Conservation (phyloP, 768 basidiomycete species). For the Tricholoma furcatifolium region DNA sequence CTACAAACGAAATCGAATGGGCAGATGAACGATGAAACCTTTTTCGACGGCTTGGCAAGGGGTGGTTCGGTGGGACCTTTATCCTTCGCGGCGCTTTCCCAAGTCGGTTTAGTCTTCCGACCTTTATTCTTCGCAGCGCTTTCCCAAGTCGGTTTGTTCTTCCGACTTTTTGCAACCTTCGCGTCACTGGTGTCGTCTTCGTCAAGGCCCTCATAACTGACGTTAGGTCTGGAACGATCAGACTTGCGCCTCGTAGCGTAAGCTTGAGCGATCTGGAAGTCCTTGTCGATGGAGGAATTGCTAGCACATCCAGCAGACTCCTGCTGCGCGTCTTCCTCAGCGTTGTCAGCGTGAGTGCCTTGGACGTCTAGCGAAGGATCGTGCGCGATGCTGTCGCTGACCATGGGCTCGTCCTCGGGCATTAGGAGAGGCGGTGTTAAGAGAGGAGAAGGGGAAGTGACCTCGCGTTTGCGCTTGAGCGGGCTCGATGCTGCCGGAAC, state of each 20-base stretch:
- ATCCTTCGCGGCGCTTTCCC: neutral
- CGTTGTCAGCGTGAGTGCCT: neutral
- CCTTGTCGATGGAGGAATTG: neutral
- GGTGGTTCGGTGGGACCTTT: no score
- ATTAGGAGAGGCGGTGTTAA: neutral
- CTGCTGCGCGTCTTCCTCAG: neutral
- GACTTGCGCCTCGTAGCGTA: conserved; percentile 3
- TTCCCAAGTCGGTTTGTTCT: neutral
- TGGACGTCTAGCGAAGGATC: neutral
- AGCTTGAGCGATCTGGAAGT: neutral
- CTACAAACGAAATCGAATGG: no score
- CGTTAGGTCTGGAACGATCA: neutral
- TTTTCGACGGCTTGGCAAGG: no score
- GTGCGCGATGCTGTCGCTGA: neutral
- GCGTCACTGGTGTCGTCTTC: neutral
- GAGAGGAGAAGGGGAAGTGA: neutral
- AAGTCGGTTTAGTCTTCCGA: neutral
- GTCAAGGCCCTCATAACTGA: conserved; percentile 7
- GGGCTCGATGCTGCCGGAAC: neutral
- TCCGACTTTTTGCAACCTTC: neutral
- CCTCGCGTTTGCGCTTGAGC: conserved; percentile 1
- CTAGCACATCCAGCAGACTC: neutral
- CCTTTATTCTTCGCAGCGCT: neutral
- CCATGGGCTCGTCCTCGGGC: neutral
- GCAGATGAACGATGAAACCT: no score